Evolutionary conservation across 2,329 filamentous ascomycete species (phyloP).

Genomic region (Hansfordia pulvinata): DNA sequence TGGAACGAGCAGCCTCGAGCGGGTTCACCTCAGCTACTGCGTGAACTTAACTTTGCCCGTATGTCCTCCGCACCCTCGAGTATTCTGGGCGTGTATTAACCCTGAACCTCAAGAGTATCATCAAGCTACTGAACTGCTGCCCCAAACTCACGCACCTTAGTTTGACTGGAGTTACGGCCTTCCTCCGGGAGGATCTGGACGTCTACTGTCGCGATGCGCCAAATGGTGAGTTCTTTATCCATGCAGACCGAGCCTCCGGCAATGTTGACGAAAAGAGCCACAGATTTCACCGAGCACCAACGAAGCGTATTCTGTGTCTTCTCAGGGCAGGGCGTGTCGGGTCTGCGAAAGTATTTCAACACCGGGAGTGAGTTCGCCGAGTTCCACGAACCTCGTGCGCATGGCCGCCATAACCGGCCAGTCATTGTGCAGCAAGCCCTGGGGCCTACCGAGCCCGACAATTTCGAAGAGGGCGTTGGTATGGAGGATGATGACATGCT

Average conservation of each 20-base stretch:
- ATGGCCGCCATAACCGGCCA: neutral
- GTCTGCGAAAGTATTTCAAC: conserved; percentile 69
- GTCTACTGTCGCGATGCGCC: conserved; percentile 80
- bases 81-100: neutral
- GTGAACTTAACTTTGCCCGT: conserved; percentile 71
- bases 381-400: conserved; percentile 8
- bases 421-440: too few relatives aligned
- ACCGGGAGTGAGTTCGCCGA: conserved; percentile 31
- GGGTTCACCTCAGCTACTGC: conserved; percentile 95
- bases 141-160: conserved; percentile 87
- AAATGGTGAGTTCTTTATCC: conserved; percentile 34
- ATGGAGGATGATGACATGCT: conserved; percentile 20
- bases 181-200: conserved; percentile 73
- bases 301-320: conserved; percentile 96
- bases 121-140: conserved; percentile 78
- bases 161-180: conserved; percentile 85
- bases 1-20: conserved; percentile 59
- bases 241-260: neutral
- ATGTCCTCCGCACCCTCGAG: conserved; percentile 24
- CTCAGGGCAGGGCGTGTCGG: conserved; percentile 69
- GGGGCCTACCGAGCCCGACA: conserved; percentile 12
- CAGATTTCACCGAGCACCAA: conserved; percentile 91
- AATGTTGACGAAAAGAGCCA: conserved; percentile 10
- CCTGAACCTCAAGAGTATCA: conserved; percentile 55
- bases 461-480: conserved; percentile 15